A percentile compares a stretch with the other conserved stretches of the same genome.
Conservation (phyloP, 1,284 basidiomycete genomes). For the Papiliotrema flavescens region DNA sequence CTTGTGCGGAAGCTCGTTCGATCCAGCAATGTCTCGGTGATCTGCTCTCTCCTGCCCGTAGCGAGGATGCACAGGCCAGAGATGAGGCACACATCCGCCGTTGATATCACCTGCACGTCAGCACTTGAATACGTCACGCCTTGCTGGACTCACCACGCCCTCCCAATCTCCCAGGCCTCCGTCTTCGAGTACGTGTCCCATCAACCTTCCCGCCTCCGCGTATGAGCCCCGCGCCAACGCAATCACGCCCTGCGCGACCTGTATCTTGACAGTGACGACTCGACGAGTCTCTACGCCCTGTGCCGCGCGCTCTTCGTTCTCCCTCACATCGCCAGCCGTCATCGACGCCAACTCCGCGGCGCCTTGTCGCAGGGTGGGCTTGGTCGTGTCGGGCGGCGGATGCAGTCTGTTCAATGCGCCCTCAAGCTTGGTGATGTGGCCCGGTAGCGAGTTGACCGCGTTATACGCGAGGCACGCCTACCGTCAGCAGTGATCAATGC, state of each 20-base stretch:
- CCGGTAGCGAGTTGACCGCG: slow-evolving; percentile 22
- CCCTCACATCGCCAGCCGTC: slow-evolving; percentile 34
- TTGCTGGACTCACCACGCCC: slow-evolving; percentile 22
- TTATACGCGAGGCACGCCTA: slow-evolving; percentile 38
- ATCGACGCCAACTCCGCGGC: slow-evolving; percentile 19
- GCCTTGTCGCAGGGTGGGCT: neutral
- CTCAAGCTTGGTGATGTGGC: slow-evolving; percentile 40
- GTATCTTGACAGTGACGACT: slow-evolving; percentile 26
- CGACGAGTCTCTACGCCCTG: slow-evolving; percentile 17
- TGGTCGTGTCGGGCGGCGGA: slow-evolving; percentile 11
- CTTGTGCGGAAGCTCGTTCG: slow-evolving; percentile 28
- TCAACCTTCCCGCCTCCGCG: slow-evolving; percentile 26
- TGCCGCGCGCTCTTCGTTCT: slow-evolving; percentile 24
- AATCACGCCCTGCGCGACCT: slow-evolving; percentile 31
- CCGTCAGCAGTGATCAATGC: no score
- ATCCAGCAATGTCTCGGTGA: slow-evolving; percentile 31
- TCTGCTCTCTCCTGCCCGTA: slow-evolving; percentile 21
- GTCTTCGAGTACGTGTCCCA: slow-evolving; percentile 31
- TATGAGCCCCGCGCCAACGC: slow-evolving; percentile 23
- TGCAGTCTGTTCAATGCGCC: slow-evolving; percentile 35
- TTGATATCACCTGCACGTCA: slow-evolving; percentile 29
- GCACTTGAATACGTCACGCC: no score
- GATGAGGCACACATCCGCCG: slow-evolving; percentile 33
- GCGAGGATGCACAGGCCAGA: slow-evolving; percentile 33
- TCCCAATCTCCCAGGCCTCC: slow-evolving; percentile 42